phyloP scores from a whole-genome alignment of 2,329 filamentous ascomycete species.

The Teratosphaeriaceae sp. region DNA sequence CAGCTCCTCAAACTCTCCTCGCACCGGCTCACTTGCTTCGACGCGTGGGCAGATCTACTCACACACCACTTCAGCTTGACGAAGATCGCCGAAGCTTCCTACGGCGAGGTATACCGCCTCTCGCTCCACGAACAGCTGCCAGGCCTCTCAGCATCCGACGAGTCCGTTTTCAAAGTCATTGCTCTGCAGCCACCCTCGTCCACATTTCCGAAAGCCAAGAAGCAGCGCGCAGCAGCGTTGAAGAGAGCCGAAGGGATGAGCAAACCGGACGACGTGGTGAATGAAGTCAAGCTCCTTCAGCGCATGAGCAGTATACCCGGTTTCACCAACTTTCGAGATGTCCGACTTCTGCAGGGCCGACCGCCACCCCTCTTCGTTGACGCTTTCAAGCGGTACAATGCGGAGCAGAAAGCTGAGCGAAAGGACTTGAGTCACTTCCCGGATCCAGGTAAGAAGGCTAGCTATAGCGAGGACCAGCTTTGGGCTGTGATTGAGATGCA shows the following conservation, averaged over 20 bases:
- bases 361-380: constrained; percentile 45
- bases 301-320: constrained; percentile 54
- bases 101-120: constrained; percentile 59
- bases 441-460: constrained; percentile 48
- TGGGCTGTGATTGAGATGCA: constrained; percentile 63
- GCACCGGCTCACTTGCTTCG: constrained; percentile 32
- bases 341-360: constrained; percentile 51
- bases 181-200: constrained; percentile 32
- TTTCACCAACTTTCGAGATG: constrained; percentile 55
- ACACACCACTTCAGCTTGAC: constrained; percentile 42
- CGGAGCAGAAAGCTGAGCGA: constrained; percentile 32
- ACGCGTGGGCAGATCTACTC: constrained; percentile 36
- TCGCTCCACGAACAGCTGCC: constrained; percentile 28
- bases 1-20: constrained; percentile 23
- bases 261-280: constrained; percentile 37
- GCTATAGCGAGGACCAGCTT: constrained; percentile 50
- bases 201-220: constrained; percentile 40
- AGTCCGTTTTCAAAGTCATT: constrained; percentile 44
- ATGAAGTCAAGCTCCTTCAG: constrained; percentile 48
- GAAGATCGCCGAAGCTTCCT: constrained; percentile 61
- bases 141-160: constrained; percentile 29
- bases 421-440: constrained; percentile 45
- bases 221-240: constrained; percentile 42
- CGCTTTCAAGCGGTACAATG: constrained; percentile 42
- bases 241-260: constrained; percentile 39